Evolutionary conservation across 2,329 filamentous ascomycete genomes (phyloP), one percentile per base, ranked within the genome.

Genomic region (Xylaria sp.): DNA sequence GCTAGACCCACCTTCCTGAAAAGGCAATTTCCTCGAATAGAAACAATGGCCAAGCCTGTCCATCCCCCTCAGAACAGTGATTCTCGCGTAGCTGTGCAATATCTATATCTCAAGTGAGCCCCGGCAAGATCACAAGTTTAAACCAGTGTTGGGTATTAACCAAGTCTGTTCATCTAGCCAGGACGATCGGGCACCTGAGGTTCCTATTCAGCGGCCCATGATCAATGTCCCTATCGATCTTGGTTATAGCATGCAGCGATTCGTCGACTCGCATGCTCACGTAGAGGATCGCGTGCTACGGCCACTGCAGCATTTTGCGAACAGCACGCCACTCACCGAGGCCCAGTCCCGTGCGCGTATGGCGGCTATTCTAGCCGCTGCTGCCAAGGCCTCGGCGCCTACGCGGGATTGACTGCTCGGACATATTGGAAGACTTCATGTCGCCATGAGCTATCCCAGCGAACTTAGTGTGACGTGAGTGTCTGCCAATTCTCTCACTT

Each of bases 221-320:
- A 54, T 78, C 50, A 65, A 74, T 48, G 76, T 76, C 15, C 75
- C 75, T 3, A 66, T 68, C 23, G 76, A 78, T 44, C 52, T 72
- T 9, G 63, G 68, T n/a, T 78, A 78, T 64, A 77, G 69, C 57
- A 52, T 78, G 52, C 70, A 75, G 34, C 74, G 76, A n/a, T 78
- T 73, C 63, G 57, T 75, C 28, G 74, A 77, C 57, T 70, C 76
- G 41, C 72, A 76, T 23, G 67, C 69, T 18, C 76, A 76, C 51
- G 65, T 70, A 9, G 75, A 76, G 32, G 76, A 76, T 69, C 69
- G 70, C n/a, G 25, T 71, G 51, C 63, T 76, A 44, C 72, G 75
- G 37, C 71, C 74, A 6, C 68, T 72, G 15, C 72, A 72, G 28
- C 37, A 66, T 13, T 71, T 73, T 25, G 69, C 72, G 15, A 68